These are phyloP conservation scores for Rhizopogon vesiculosus DNA, from an alignment of 768 basidiomycete species.

Conservation along the genomic window DNA sequence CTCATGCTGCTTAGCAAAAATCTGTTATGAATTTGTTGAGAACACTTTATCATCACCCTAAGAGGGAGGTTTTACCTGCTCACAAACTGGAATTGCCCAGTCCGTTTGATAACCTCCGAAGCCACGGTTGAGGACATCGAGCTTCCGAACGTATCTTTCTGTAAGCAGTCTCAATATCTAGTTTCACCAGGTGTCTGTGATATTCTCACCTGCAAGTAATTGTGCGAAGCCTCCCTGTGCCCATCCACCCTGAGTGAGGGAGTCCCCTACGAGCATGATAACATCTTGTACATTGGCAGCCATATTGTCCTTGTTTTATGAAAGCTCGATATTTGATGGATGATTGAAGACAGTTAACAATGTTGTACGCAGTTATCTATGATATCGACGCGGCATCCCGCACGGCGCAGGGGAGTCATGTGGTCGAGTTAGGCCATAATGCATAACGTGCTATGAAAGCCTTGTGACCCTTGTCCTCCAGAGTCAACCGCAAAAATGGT, in stretches of 20 bases:
- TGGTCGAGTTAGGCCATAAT: neutral
- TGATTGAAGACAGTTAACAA: neutral
- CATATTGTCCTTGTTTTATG: slow-evolving; percentile 32
- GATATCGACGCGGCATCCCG: slow-evolving; percentile 1
- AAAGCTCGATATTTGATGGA: neutral
- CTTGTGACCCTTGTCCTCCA: neutral
- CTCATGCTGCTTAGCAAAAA: slow-evolving; percentile 50
- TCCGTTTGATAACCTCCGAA: slow-evolving; percentile 82
- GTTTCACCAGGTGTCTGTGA: neutral
- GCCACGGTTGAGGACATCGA: slow-evolving; percentile 87
- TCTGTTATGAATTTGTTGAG: slow-evolving; percentile 29
- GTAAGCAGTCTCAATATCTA: neutral
- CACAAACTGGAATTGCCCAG: slow-evolving; percentile 78
- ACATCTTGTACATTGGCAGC: slow-evolving; percentile 54
- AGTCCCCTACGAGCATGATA: slow-evolving; percentile 79
- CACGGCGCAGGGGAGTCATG: slow-evolving; percentile 1
- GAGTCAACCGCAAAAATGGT: neutral
- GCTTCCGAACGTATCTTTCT: slow-evolving; percentile 76
- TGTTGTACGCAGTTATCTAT: slow-evolving; percentile 2
- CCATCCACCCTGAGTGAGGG: slow-evolving; percentile 72
- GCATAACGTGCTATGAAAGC: neutral
- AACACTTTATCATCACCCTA: too few species aligned
- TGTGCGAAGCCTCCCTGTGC: slow-evolving; percentile 60
- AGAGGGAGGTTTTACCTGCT: slow-evolving; percentile 43
- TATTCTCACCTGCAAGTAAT: slow-evolving; percentile 42